Evolutionary conservation across 2,329 filamentous ascomycete genomes (phyloP).

Genomic region (Diaporthe capsici): DNA sequence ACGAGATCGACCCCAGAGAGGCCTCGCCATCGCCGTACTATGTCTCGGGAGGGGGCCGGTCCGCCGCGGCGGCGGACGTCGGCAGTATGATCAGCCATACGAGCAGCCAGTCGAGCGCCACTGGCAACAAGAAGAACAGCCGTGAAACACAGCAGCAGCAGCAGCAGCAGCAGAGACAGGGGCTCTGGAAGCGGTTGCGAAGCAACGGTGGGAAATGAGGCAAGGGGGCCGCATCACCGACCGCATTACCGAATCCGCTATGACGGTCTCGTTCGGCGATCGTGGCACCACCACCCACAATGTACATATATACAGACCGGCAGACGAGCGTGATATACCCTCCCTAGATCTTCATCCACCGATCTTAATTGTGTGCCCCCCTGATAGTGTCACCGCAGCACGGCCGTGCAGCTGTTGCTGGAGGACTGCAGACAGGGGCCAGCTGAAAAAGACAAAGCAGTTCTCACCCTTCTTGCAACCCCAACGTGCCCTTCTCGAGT

Average conservation of each 20-base stretch:
- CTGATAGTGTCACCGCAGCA: background rate
- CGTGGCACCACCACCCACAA: background rate
- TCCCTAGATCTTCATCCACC: constrained; percentile 7
- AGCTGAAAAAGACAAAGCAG: background rate
- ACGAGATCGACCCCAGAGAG: constrained; percentile 58
- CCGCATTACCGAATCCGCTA: background rate
- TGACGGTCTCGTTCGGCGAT: constrained; percentile 18
- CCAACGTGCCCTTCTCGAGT: constrained; percentile 11
- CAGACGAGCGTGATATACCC: background rate
- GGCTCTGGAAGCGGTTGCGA: constrained; percentile 48
- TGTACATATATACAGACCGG: constrained; percentile 2
- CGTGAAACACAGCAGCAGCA: constrained; percentile 27
- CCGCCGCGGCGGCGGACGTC: constrained; percentile 14
- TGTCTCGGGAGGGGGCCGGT: constrained; percentile 50
- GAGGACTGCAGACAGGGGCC: constrained; percentile 7
- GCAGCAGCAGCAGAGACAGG: constrained; percentile 40
- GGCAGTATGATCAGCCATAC: constrained; percentile 18
- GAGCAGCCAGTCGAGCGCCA: constrained; percentile 12
- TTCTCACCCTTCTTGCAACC: background rate
- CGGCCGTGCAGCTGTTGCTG: constrained; percentile 30
- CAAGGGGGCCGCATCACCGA: background rate
- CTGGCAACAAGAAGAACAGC: background rate
- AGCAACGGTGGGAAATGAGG: constrained; percentile 43
- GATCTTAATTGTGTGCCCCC: background rate
- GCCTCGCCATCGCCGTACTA: constrained; percentile 65